These are phyloP conservation scores for Keqinozyma sinolaborantium DNA, from an alignment of 1,139 yeast genomes.

Conservation along the genomic window DNA sequence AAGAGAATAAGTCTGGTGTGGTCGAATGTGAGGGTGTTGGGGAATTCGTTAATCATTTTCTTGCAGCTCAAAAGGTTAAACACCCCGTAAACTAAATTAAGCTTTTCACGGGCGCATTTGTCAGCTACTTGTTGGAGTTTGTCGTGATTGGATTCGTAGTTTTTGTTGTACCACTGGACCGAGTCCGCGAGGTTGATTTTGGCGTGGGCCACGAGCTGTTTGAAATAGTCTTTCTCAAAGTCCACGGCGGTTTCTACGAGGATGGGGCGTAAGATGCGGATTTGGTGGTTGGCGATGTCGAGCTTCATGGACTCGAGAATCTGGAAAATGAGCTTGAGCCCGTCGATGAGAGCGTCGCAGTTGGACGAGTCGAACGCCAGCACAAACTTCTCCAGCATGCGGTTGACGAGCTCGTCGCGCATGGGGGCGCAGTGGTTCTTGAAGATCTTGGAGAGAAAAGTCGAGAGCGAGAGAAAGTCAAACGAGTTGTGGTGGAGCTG, in stretches of 20 bases:
- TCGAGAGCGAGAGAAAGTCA: constrained; percentile 66
- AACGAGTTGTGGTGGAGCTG: constrained; percentile 67
- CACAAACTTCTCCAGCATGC: constrained; percentile 69
- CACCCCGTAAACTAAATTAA: constrained; percentile 45
- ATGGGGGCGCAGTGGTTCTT: constrained; percentile 92
- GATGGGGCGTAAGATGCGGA: constrained; percentile 79
- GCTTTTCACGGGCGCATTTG: constrained; percentile 22
- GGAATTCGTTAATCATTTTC: constrained; percentile 79
- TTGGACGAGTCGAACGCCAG: constrained; percentile 56
- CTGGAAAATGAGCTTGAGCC: constrained; percentile 74
- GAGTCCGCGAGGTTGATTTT: constrained; percentile 68
- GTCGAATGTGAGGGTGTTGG: constrained; percentile 84
- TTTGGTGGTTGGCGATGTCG: constrained; percentile 94
- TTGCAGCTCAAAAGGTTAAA: constrained; percentile 71
- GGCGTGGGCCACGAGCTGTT: constrained; percentile 62
- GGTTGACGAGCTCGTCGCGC: constrained; percentile 89
- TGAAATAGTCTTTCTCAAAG: constrained; percentile 84
- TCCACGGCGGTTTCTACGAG: constrained; percentile 87
- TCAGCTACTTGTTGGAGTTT: constrained; percentile 4
- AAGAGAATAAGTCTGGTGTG: constrained; percentile 73
- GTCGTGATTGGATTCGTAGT: constrained; percentile 15
- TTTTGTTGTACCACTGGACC: constrained; percentile 57
- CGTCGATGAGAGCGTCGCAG: constrained; percentile 63
- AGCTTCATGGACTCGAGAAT: constrained; percentile 94
- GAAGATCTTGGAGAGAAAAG: constrained; percentile 68